phyloP scores from a whole-genome alignment of 2,329 filamentous ascomycete species.

The Colletotrichum phormii region DNA sequence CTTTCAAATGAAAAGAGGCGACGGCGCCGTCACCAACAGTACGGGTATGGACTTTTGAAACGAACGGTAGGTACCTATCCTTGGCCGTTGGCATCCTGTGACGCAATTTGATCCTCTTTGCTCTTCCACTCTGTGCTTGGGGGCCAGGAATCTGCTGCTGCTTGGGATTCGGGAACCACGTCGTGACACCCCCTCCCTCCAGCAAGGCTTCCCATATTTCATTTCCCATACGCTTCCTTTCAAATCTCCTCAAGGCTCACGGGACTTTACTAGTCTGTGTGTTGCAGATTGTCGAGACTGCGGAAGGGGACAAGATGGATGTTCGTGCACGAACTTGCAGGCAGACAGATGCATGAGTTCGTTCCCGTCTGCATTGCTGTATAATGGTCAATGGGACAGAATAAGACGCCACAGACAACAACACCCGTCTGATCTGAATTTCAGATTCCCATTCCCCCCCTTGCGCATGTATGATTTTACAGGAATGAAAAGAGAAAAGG shows the following conservation, averaged over 20 bases:
- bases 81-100: background rate
- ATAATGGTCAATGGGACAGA: too few relatives aligned
- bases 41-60: background rate
- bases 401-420: too few relatives aligned
- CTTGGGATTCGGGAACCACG: background rate
- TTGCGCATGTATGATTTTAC: background rate
- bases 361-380: background rate
- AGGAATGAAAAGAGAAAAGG: too few relatives aligned
- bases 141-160: background rate
- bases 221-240: background rate
- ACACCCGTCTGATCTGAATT: background rate
- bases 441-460: background rate
- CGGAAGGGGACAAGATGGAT: background rate
- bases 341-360: background rate
- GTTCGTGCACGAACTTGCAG: background rate
- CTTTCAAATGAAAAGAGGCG: background rate
- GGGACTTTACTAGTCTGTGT: background rate
- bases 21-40: background rate
- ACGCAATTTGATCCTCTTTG: background rate
- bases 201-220: background rate
- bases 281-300: background rate
- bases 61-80: constrained; percentile 5
- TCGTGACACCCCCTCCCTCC: background rate
- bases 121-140: background rate
- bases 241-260: background rate